These are phyloP conservation scores for Phytophthora hibernalis DNA, from an alignment of 352 stramenopile genomes.

Conservation along the genomic window DNA sequence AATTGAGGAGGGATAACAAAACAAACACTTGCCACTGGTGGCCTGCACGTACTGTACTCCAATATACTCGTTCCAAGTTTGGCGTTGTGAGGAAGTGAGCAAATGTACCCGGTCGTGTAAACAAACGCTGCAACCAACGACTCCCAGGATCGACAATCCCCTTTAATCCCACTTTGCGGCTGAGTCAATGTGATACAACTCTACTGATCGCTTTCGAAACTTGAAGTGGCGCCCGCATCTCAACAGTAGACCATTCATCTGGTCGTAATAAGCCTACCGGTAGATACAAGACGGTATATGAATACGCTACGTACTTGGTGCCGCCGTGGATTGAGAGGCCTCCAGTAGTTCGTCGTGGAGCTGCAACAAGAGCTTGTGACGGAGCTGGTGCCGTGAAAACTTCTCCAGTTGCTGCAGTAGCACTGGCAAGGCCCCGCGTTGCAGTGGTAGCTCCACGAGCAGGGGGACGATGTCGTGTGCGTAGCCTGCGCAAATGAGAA, in stretches of 20 bases:
- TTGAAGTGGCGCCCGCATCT: too few species aligned
- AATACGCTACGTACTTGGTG: not conserved
- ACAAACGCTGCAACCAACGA: too few species aligned
- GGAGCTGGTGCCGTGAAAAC: conserved; percentile 8
- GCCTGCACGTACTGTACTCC: too few species aligned
- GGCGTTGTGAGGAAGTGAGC: too few species aligned
- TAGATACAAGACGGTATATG: not conserved
- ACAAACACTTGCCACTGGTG: too few species aligned
- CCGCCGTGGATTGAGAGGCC: not conserved
- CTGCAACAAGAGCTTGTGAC: conserved; percentile 14
- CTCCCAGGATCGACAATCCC: too few species aligned
- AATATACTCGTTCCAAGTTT: too few species aligned
- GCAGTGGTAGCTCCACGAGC: conserved; percentile 21
- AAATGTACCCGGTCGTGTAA: too few species aligned
- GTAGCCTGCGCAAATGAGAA: conserved; percentile 32
- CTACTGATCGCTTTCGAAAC: too few species aligned
- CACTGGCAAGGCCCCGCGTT: not conserved
- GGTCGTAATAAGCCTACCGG: not conserved
- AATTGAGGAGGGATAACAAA: too few species aligned
- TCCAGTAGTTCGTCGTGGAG: conserved; percentile 25
- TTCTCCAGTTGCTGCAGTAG: conserved; percentile 24
- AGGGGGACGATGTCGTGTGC: conserved; percentile 26
- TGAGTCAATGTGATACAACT: too few species aligned
- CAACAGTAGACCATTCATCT: not conserved
- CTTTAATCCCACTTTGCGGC: too few species aligned